These are phyloP conservation scores for Xylariaceae sp. DNA, from an alignment of 2,329 filamentous ascomycete genomes.

Conservation along the genomic window DNA sequence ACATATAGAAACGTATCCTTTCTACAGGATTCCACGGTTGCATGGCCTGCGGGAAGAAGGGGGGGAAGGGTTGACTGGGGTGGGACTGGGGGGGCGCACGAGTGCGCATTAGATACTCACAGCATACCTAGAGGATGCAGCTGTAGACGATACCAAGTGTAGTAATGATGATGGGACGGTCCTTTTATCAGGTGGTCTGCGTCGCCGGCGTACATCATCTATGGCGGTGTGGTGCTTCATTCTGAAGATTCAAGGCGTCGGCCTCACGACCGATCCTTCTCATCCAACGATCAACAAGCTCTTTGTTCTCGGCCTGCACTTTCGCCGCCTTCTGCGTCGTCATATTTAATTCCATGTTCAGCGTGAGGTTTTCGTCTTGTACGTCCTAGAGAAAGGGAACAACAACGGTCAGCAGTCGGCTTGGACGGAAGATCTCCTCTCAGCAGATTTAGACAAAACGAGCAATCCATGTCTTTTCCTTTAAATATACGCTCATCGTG, in stretches of 20 bases:
- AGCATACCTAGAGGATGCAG: conserved; percentile 21
- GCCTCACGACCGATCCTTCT: conserved; percentile 78
- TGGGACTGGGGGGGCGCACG: conserved; percentile 12
- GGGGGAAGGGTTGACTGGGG: neutral
- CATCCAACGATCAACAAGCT: conserved; percentile 90
- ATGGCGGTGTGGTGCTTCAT: conserved; percentile 39
- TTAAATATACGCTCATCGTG: neutral
- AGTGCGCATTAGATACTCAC: conserved; percentile 24
- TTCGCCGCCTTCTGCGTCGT: conserved; percentile 69
- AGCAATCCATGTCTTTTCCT: neutral
- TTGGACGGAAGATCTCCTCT: neutral
- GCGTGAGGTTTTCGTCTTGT: conserved; percentile 85
- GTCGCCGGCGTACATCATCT: conserved; percentile 25
- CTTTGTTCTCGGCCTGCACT: conserved; percentile 76
- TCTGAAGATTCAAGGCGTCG: conserved; percentile 73
- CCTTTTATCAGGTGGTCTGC: neutral
- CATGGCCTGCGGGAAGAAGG: conserved; percentile 9
- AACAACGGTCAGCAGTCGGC: conserved; percentile 5
- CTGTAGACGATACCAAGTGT: conserved; percentile 25
- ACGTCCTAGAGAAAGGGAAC: conserved; percentile 53
- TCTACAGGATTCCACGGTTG: conserved; percentile 20
- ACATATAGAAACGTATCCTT: conserved; percentile 2
- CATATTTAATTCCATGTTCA: conserved; percentile 84
- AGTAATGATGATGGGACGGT: conserved; percentile 16
- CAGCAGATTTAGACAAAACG: neutral